Evolutionary conservation across 345 rosid genomes (phyloP), one percentile per base, ranked within the genome.

Genomic region (Populus nigra): DNA sequence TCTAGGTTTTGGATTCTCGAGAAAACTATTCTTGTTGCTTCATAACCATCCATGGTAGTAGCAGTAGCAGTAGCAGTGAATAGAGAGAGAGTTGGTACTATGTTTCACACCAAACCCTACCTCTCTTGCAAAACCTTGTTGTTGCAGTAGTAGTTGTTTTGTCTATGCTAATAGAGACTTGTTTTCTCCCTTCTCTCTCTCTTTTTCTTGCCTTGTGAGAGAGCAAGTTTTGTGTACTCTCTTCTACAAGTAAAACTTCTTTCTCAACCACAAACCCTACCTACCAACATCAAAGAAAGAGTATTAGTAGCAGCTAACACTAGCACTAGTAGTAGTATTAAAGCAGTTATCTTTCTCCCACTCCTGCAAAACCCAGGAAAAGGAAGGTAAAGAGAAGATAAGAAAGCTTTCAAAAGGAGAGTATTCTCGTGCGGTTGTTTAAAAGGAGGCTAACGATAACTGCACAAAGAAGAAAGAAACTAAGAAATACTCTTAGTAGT

Each of bases 1-100:
- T 94, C 98, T 53, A 89, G 38, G 76, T 66, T 87, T 76, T 92
- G 93, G 85, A 92, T 92, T 83, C 93, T 85, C 22, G 97, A 94
- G 83, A 91, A 86, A n/a, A 92, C 96, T 69, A 85, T 86, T 77
- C 94, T 85, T 49, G 98, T 92, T 83, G 98, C 98, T 89, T 94
- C 98, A 75, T 90, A 94, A 38, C 85, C 88, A 87, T 94, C 97
- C 97, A 94, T 93, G 87, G 84, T 59, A 47, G 77, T 76, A 72
- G 59, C 25, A 76, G 77, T 76, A 72, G 59, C 25, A 76, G 76
- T 27, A 74, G 18, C 39, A 65, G 76, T 73, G 57, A 59, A 70
- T 73, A 11, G 59, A 53, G 39, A 68, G 82, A 53, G 39, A 68
- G 82, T 80, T 73, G 69, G 79, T 63, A 53, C 72, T 82, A 77